Base-by-base conservation (phyloP, 495 filamentous ascomycete genomes). In the Penicillium manginii region DNA sequence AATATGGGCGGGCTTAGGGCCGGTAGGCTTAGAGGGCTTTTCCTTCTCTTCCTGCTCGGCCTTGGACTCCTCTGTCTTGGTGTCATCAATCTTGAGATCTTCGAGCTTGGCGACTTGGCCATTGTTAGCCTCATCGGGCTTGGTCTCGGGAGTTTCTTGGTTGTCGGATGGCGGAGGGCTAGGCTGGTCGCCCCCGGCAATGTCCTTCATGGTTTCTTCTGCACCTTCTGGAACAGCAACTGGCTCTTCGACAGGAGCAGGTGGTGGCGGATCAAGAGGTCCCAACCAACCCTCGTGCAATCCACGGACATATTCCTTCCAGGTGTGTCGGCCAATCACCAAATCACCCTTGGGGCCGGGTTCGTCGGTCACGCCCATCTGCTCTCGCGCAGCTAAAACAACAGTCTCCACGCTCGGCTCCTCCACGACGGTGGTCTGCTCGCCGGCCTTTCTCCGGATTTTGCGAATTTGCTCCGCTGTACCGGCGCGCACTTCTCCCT, bases 221-320 rank as follows among this genome's bases (percentile, higher is more conserved):
- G 67, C 55, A 32, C 57, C 65, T 4, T 68, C 58, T 0, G 33
- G 50, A 31, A 63, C 52, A 23, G 75, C 70, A 22, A 75, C 70
- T 37, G 35, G 6, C n/a, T 35, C 21, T 1, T 57, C 63, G 12
- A 42, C 55, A 17, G 59, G 54, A 0, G 67, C 59, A 21, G 60
- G 45, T 14, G 81, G 82, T 14, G 81, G 82, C 48, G 76, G 68
- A 64, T 86, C 82, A 22, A 96, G 75, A 1, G 94, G 92, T 1
- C 94, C 94, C 17, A 99, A 77, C 94, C 96, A 98, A 52, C 94
- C 94, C 67, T 99, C 94, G 60, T 99, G 94, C 56, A 97, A 63
- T 23, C 94, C 94, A 23, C 91, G 84, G 10, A 98, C 75, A 73
- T 97, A 99, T 75, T 99, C 94, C 75, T 97, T 98, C 94, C 94